Evolutionary conservation across 2,329 filamentous ascomycete species (phyloP).

Genomic region (Aaosphaeria pasadenensis): DNA sequence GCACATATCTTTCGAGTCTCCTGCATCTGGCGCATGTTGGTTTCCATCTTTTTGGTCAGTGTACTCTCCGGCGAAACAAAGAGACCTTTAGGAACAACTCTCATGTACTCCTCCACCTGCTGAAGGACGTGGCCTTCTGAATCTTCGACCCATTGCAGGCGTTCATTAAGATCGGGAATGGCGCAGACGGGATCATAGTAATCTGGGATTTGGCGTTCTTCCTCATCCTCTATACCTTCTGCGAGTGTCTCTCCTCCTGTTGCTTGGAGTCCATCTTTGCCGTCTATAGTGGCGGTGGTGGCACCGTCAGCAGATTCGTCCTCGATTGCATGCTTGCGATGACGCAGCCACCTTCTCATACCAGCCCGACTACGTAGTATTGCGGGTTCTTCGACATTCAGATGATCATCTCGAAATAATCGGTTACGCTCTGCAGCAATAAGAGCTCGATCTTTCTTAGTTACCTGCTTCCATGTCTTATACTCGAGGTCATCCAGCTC

Average conservation of each 20-base stretch:
- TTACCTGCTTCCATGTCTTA: slow-evolving; percentile 98
- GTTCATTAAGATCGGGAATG: slow-evolving; percentile 78
- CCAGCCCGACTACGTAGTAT: slow-evolving; percentile 79
- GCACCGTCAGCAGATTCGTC: slow-evolving; percentile 46
- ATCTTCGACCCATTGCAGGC: slow-evolving; percentile 85
- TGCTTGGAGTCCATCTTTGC: slow-evolving; percentile 45
- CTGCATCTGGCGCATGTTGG: slow-evolving; percentile 92
- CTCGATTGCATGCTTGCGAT: slow-evolving; percentile 63
- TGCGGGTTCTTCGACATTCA: slow-evolving; percentile 86
- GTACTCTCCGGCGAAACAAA: slow-evolving; percentile 74
- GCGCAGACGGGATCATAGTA: slow-evolving; percentile 89
- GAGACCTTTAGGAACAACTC: slow-evolving; percentile 68
- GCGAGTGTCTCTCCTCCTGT: slow-evolving; percentile 73
- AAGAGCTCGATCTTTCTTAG: slow-evolving; percentile 88
- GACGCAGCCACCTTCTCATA: slow-evolving; percentile 84
- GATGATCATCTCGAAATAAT: slow-evolving; percentile 78
- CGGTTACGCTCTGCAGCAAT: slow-evolving; percentile 82
- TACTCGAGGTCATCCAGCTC: slow-evolving; percentile 88
- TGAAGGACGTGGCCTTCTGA: slow-evolving; percentile 85
- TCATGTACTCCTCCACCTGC: slow-evolving; percentile 79
- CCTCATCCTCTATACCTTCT: slow-evolving; percentile 82
- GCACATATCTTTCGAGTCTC: slow-evolving; percentile 94
- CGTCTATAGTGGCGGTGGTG: slow-evolving; percentile 42
- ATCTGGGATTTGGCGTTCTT: slow-evolving; percentile 81
- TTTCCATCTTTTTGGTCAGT: slow-evolving; percentile 76